Evolutionary conservation across 768 basidiomycete species (phyloP).

Genomic region (Hemileccinum impolitum): DNA sequence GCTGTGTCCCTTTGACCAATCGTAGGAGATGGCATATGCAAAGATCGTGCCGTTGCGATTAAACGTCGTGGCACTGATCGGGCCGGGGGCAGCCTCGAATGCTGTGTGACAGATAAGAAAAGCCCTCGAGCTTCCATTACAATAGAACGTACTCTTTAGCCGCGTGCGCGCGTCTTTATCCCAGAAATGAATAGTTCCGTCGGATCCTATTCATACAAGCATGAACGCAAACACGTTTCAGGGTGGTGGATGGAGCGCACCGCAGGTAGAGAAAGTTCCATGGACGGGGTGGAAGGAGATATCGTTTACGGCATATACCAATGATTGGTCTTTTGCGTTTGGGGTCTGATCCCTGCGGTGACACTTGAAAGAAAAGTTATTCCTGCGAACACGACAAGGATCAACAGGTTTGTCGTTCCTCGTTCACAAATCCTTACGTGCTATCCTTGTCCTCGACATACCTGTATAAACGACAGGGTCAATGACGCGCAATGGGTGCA

Average conservation of each 20-base stretch:
- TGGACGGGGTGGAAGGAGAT: conserved; percentile 84
- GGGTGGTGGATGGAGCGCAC: conserved; percentile 34
- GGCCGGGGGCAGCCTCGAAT: conserved; percentile 71
- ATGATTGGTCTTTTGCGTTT: conserved; percentile 57
- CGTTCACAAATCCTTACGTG: conserved; percentile 41
- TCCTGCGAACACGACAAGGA: conserved; percentile 32
- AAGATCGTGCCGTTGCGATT: conserved; percentile 87
- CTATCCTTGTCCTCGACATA: conserved; percentile 84
- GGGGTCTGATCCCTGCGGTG: conserved; percentile 59
- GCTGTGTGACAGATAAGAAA: conserved; percentile 37
- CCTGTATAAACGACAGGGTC: conserved; percentile 36
- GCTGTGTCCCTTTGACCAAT: conserved; percentile 90
- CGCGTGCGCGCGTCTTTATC: conserved; percentile 91
- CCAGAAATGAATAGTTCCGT: conserved; percentile 91
- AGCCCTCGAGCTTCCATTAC: not conserved
- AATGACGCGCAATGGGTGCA: not conserved
- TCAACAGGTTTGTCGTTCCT: not conserved
- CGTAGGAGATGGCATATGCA: conserved; percentile 90
- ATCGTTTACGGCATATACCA: conserved; percentile 81
- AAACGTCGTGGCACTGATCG: conserved; percentile 78
- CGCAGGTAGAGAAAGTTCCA: conserved; percentile 83
- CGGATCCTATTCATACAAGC: conserved; percentile 49
- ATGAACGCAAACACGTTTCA: conserved; percentile 19
- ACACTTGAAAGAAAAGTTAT: conserved; percentile 89
- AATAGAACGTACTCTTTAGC: conserved; percentile 64